Evolutionary conservation across 176 grass and related monocot species (phyloP).

Genomic region (Coix lacrymajobi): DNA sequence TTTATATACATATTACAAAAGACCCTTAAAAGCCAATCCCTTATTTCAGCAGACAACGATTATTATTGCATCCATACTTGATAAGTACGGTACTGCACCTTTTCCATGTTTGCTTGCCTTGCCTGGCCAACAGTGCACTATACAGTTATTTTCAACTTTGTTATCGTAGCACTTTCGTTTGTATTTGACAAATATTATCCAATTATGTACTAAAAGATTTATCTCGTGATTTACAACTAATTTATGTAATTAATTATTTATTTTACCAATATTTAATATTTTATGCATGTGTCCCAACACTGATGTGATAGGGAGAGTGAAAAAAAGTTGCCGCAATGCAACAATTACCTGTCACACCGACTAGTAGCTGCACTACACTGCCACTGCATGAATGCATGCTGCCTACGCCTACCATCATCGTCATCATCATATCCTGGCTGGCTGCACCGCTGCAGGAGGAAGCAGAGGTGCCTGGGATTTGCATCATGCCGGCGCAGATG

Average conservation of each 20-base stretch:
- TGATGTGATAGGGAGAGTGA: no score
- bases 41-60: background rate
- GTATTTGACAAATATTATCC: no score
- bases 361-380: background rate
- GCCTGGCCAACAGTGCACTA: background rate
- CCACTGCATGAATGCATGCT: background rate
- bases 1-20: background rate
- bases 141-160: no score
- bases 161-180: no score
- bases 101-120: background rate
- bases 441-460: background rate
- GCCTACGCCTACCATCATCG: background rate
- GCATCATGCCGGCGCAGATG: background rate
- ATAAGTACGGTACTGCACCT: background rate
- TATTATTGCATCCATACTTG: background rate
- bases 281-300: no score
- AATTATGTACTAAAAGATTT: no score
- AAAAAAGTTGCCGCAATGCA: no score
- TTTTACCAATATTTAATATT: no score
- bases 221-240: no score
- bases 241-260: no score
- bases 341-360: background rate
- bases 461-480: background rate
- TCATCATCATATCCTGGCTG: background rate
- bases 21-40: background rate